A percentile compares a stretch with the other conserved stretches of the same genome.
phyloP scores from a whole-genome alignment of 164 flowering plant species.

The Umbilicus rupestris region DNA sequence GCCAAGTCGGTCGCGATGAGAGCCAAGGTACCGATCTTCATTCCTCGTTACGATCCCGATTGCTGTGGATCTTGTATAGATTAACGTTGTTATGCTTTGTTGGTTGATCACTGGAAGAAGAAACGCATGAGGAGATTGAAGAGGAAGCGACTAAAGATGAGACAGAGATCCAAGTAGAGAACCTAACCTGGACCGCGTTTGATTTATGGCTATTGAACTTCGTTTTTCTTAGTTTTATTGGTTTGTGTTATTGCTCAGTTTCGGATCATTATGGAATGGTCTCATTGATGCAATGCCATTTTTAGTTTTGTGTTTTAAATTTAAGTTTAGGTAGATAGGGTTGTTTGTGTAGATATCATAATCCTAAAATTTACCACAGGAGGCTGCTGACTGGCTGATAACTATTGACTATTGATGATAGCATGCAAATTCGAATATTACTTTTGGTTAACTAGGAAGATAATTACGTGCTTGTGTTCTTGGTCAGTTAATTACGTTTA shows the following conservation, averaged over 20 bases:
- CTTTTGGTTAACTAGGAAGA: too few relatives aligned
- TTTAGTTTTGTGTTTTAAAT: too few relatives aligned
- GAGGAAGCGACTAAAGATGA: constrained; percentile 95
- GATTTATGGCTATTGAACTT: neutral
- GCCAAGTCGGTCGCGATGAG: neutral
- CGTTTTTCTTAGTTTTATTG: neutral
- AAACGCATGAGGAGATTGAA: constrained; percentile 89
- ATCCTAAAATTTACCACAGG: too few relatives aligned
- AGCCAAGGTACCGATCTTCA: neutral
- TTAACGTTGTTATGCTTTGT: neutral
- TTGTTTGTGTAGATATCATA: too few relatives aligned
- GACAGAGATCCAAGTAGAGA: constrained; percentile 69
- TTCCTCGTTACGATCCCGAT: neutral
- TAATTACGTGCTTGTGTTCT: too few relatives aligned
- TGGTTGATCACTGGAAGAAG: constrained; percentile 59
- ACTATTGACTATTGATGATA: too few relatives aligned
- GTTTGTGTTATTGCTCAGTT: neutral
- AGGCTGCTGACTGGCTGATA: too few relatives aligned
- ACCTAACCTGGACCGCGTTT: neutral
- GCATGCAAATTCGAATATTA: too few relatives aligned
- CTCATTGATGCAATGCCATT: neutral
- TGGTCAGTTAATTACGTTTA: too few relatives aligned
- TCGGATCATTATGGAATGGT: neutral
- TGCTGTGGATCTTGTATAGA: neutral
- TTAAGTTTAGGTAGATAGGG: too few relatives aligned